Evolutionary conservation across 2,329 filamentous ascomycete species (phyloP).

Genomic region (Cytospora piceicola): DNA sequence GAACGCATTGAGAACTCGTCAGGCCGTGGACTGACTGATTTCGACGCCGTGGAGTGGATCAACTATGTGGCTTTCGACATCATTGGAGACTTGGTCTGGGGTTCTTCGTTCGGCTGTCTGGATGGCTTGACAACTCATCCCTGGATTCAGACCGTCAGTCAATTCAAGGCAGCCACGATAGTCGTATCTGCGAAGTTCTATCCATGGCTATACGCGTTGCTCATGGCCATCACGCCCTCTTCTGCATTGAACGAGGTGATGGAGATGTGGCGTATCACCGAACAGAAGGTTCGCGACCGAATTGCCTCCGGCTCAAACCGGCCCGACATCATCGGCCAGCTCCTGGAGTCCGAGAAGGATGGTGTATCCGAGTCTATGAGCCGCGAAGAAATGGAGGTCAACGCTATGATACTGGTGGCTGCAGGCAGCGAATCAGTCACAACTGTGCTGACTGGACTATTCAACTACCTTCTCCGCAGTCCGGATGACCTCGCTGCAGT

Average conservation of each 20-base stretch:
- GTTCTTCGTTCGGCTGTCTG: constrained; percentile 16
- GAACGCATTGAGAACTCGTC: constrained; percentile 7
- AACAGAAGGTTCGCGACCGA: constrained; percentile 18
- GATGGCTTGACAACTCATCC: constrained; percentile 18
- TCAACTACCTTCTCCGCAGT: constrained; percentile 16
- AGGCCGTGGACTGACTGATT: background rate
- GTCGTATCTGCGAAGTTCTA: constrained; percentile 17
- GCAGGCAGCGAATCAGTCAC: constrained; percentile 24
- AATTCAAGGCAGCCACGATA: constrained; percentile 20
- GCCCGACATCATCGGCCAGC: constrained; percentile 10
- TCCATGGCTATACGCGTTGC: constrained; percentile 9
- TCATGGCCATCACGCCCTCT: constrained; percentile 18
- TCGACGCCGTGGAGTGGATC: constrained; percentile 21
- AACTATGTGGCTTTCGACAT: constrained; percentile 23
- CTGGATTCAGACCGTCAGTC: constrained; percentile 19
- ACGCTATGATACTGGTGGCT: constrained; percentile 18
- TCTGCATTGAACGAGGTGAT: constrained; percentile 18
- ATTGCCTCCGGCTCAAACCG: constrained; percentile 2
- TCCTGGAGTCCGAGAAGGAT: constrained; percentile 13
- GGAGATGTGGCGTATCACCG: constrained; percentile 22
- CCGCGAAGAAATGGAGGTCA: constrained; percentile 23
- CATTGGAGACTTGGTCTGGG: constrained; percentile 19
- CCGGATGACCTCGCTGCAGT: constrained; percentile 15
- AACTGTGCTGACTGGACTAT: constrained; percentile 17
- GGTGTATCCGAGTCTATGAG: constrained; percentile 10